These are phyloP conservation scores for Triticum turgidum DNA, from an alignment of 176 grass and related monocot species.

Conservation along the genomic window DNA sequence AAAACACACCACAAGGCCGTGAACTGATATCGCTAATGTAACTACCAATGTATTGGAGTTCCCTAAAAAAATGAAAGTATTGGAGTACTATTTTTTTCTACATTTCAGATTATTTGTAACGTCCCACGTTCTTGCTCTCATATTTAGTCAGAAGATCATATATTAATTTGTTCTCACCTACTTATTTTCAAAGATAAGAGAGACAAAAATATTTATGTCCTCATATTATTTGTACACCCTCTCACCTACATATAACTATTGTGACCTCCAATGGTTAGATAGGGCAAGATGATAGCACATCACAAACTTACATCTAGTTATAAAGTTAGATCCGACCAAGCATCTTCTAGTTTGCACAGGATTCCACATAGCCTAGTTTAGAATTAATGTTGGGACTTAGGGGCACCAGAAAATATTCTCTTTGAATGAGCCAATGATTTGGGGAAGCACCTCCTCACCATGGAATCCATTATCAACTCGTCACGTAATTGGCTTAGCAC, in stretches of 20 bases:
- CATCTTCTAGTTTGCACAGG: neutral
- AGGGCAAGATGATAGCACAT: neutral
- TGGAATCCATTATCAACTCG: neutral
- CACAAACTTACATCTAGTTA: neutral
- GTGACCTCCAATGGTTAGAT: neutral
- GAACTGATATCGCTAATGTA: no score
- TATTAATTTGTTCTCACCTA: neutral
- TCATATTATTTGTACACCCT: neutral
- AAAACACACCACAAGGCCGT: no score
- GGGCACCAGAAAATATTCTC: neutral
- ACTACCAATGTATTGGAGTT: no score
- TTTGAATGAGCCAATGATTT: neutral
- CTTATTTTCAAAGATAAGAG: neutral
- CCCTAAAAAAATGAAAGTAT: neutral
- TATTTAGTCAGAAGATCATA: neutral
- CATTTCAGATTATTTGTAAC: neutral
- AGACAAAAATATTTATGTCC: neutral
- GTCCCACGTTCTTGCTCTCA: neutral
- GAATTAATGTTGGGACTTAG: neutral
- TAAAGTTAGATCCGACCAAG: neutral
- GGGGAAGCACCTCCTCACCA: neutral
- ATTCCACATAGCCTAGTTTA: neutral
- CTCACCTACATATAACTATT: neutral
- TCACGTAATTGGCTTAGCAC: neutral
- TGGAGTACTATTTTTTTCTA: neutral